Percentiles rank a stretch among this genome's conserved stretches.
These are phyloP conservation scores for Marchantia polymorpha DNA, from an alignment of 225 moss, liverwort and hornwort species.

Conservation along the genomic window DNA sequence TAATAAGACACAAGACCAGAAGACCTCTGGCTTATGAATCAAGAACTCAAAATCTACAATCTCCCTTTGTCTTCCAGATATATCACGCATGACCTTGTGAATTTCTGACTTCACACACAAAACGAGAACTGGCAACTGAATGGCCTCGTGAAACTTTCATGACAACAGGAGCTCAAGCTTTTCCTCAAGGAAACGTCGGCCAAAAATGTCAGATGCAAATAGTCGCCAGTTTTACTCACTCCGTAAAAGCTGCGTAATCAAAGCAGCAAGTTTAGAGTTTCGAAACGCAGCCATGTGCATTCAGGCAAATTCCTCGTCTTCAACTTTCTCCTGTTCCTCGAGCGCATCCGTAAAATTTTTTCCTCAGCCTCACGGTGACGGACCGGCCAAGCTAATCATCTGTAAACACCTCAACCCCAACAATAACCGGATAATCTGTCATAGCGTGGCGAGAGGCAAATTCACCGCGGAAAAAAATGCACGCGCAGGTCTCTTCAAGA, in stretches of 20 bases:
- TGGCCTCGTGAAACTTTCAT: not conserved
- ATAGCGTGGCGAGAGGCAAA: not conserved
- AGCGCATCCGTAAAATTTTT: not conserved
- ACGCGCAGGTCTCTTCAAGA: not conserved
- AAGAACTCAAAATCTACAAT: too few relatives aligned
- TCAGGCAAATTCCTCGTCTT: not conserved
- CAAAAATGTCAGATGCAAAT: slow-evolving; percentile 2
- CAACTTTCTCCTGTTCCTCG: not conserved
- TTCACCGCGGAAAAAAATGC: too few relatives aligned
- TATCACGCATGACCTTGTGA: too few relatives aligned
- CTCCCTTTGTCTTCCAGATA: too few relatives aligned
- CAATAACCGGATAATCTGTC: not conserved
- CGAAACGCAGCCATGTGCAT: slow-evolving; percentile 32
- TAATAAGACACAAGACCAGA: too few relatives aligned
- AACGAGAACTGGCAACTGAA: not conserved
- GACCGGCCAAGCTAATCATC: not conserved
- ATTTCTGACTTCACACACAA: too few relatives aligned
- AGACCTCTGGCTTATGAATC: too few relatives aligned
- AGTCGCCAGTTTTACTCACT: slow-evolving; percentile 29
- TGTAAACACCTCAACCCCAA: not conserved
- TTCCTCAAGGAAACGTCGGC: slow-evolving; percentile 1
- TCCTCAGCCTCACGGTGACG: not conserved
- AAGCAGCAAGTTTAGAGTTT: slow-evolving; percentile 24
- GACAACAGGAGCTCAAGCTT: not conserved
- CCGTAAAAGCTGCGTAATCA: slow-evolving; percentile 28